A percentile compares a stretch with the other conserved stretches of the same genome.
Evolutionary conservation across 257 asterid genomes (phyloP).

Genomic region (Cordia subcordata): DNA sequence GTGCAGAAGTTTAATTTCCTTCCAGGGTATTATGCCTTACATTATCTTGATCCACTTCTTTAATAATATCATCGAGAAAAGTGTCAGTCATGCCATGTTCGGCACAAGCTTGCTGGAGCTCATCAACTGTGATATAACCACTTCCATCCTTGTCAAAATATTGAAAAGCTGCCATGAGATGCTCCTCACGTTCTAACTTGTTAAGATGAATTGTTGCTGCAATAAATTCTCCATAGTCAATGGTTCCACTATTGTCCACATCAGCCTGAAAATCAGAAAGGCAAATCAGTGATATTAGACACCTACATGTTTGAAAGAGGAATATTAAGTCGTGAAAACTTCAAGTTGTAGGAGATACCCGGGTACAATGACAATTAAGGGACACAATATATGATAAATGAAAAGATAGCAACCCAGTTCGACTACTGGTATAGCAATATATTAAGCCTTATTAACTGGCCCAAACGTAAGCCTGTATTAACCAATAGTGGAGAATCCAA

Average conservation of each 20-base stretch:
- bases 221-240: constrained; percentile 79
- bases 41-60: constrained; percentile 79
- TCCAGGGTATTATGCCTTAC: constrained; percentile 33
- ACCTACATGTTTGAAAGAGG: background rate
- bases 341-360: background rate
- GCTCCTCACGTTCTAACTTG: constrained; percentile 82
- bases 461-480: too few relatives aligned
- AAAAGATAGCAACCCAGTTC: too few relatives aligned
- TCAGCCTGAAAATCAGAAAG: constrained; percentile 53
- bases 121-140: constrained; percentile 84
- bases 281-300: constrained; percentile 5
- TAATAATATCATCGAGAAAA: constrained; percentile 64
- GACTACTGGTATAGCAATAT: too few relatives aligned
- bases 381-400: too few relatives aligned
- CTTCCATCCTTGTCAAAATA: constrained; percentile 86
- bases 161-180: constrained; percentile 71
- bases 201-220: constrained; percentile 82
- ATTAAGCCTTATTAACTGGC: too few relatives aligned
- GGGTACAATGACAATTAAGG: too few relatives aligned
- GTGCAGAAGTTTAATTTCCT: background rate
- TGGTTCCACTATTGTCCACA: constrained; percentile 83
- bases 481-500: too few relatives aligned
- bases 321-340: background rate
- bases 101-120: constrained; percentile 87
- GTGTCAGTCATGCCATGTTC: constrained; percentile 69